Conservation (phyloP, 2,329 filamentous ascomycete genomes). For the Venturia oleaginea region DNA sequence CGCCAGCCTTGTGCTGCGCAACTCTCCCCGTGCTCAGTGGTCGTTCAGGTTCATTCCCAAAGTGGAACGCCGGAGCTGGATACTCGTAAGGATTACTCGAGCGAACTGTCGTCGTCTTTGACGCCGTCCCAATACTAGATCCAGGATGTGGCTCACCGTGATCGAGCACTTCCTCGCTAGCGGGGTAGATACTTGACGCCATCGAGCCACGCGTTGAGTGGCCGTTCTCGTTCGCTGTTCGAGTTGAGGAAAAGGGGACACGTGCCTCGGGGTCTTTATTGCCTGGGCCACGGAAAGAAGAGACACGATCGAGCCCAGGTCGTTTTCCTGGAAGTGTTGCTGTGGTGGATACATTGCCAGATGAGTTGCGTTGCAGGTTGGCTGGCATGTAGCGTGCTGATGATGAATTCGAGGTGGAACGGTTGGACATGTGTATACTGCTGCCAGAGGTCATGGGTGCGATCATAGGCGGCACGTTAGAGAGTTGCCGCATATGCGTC, state of each 20-base stretch:
- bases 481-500: slow-evolving; percentile 7
- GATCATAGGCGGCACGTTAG: slow-evolving; percentile 3
- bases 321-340: not conserved
- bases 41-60: not conserved
- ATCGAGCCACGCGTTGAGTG: not conserved
- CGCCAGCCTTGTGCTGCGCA: slow-evolving; percentile 2
- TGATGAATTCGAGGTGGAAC: slow-evolving; percentile 3
- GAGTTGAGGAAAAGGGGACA: slow-evolving; percentile 6
- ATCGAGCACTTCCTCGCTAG: slow-evolving; percentile 4
- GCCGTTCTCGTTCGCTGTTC: not conserved
- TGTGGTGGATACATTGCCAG: not conserved
- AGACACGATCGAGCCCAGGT: not conserved
- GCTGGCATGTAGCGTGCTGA: slow-evolving; percentile 1
- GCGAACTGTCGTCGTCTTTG: not conserved
- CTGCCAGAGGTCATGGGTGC: slow-evolving; percentile 1
- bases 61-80: not conserved
- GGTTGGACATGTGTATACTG: slow-evolving; percentile 5
- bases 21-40: slow-evolving; percentile 14
- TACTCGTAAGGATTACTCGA: not conserved
- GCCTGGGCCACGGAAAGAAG: slow-evolving; percentile 10
- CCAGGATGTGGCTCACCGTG: not conserved
- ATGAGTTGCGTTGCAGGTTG: not conserved
- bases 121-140: not conserved
- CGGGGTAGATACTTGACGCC: slow-evolving; percentile 7
- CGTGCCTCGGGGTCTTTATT: slow-evolving; percentile 12